A percentile compares a stretch with the other conserved stretches of the same genome.
phyloP scores from a whole-genome alignment of 2,329 filamentous ascomycete genomes.

The Scytalidium sp. region DNA sequence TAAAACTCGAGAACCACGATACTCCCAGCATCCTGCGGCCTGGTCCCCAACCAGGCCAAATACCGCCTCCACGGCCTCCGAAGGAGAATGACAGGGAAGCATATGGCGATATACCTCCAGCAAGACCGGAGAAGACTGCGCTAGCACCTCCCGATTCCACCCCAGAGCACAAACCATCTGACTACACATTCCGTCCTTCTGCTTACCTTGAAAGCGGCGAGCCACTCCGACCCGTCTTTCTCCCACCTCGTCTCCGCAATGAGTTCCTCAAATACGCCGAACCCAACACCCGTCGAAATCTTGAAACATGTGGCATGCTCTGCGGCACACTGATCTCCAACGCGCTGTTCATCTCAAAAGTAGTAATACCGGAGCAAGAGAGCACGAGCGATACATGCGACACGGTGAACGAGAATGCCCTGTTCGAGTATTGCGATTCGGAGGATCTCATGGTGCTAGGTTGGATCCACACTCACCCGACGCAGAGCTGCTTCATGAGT shows the following conservation, averaged over 20 bases:
- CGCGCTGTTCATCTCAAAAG: slow-evolving; percentile 83
- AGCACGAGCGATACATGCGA: slow-evolving; percentile 93
- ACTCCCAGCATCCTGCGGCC: neutral
- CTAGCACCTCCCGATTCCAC: neutral
- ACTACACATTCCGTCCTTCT: slow-evolving; percentile 75
- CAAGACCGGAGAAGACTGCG: slow-evolving; percentile 22
- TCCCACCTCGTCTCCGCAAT: slow-evolving; percentile 71
- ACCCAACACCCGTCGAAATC: slow-evolving; percentile 73
- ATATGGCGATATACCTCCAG: slow-evolving; percentile 11
- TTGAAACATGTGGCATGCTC: slow-evolving; percentile 94
- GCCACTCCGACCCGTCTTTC: slow-evolving; percentile 82
- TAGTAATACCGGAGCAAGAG: slow-evolving; percentile 88
- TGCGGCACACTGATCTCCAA: slow-evolving; percentile 90
- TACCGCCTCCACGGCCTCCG: slow-evolving; percentile 22
- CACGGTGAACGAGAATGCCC: slow-evolving; percentile 77
- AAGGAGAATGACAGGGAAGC: slow-evolving; percentile 15
- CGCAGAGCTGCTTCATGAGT: slow-evolving; percentile 97
- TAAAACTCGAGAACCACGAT: slow-evolving; percentile 34
- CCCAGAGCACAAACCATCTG: slow-evolving; percentile 6
- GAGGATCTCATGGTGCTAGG: slow-evolving; percentile 84
- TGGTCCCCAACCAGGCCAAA: neutral
- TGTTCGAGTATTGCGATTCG: slow-evolving; percentile 86
- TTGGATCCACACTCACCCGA: slow-evolving; percentile 98
- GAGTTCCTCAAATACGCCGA: slow-evolving; percentile 73
- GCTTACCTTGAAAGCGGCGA: slow-evolving; percentile 88